Evolutionary conservation across 345 rosid species (phyloP), one percentile per base, ranked within the genome.

Genomic region (Moringa oleifera): DNA sequence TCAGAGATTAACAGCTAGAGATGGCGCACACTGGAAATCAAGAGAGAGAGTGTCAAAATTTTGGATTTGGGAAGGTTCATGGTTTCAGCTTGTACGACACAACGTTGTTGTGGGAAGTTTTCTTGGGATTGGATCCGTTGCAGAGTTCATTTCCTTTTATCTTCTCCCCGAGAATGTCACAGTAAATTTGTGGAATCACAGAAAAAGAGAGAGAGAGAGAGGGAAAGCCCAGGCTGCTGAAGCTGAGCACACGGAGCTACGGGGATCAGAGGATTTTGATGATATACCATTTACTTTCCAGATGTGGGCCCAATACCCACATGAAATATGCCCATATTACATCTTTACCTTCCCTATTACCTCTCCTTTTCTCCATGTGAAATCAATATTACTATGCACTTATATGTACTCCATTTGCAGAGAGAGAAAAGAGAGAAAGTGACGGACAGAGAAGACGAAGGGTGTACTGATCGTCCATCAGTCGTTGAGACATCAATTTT

Each of bases 221-320:
- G 4, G 21, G 18, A 50, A 20, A 49, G 6, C 13, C 11, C 61
- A 17, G n/a, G n/a, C n/a, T 24, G 45, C 58, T 56, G 55, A 47
- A 67, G 54, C 28, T 45, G 61, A 67, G 45, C 55, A 67, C 33
- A 56, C 52, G 55, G 25, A 55, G 25, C 31, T 33, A 47, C 46
- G 21, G 37, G 33, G 22, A 56, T 46, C 20, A 62, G 61, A 46
- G 59, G 23, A 50, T 23, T 60, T 67, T 51, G 50, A 53, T 60
- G 23, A 24, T 25, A 51, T n/a, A 17, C 28, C 23, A 52, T 24
- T 21, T 17, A 18, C 62, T 68, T 50, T 18, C 51, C 50, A 63
- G 66, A 64, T 51, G 59, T 71, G 72, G 77, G 79, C 82, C 75
- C 65, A 19, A 57, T 63, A 61, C 64, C 64, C 51, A 58, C 70